phyloP scores from a whole-genome alignment of 2,329 filamentous ascomycete genomes.

The Botrytis deweyae region DNA sequence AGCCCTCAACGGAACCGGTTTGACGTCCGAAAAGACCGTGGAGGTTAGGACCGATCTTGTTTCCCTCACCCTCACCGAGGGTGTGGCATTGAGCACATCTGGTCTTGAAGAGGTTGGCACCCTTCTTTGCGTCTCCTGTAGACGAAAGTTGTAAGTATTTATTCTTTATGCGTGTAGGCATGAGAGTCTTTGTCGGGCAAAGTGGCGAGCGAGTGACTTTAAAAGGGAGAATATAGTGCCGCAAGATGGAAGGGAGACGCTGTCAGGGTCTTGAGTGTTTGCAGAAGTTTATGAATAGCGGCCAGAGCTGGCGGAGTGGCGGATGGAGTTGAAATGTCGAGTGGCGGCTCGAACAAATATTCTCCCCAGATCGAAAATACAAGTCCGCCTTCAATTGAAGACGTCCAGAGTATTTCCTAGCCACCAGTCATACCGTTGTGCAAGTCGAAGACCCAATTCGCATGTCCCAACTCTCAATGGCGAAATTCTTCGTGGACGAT shows the following conservation, averaged over 20 bases:
- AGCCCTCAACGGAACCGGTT: constrained; percentile 86
- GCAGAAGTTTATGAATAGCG: not conserved
- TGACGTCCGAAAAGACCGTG: constrained; percentile 97
- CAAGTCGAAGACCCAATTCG: not conserved
- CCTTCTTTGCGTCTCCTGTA: constrained; percentile 88
- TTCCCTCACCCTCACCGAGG: constrained; percentile 81
- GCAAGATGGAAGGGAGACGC: not conserved
- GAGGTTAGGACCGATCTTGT: constrained; percentile 98
- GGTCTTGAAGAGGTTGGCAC: constrained; percentile 98
- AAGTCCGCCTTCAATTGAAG: not conserved
- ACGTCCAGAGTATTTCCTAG: not conserved
- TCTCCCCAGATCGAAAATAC: not conserved
- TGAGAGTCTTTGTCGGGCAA: not conserved
- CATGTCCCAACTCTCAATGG: constrained; percentile 4
- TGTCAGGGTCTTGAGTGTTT: not conserved
- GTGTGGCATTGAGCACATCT: constrained; percentile 99
- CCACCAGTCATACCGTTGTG: not conserved
- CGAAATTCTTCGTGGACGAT: constrained; percentile 14
- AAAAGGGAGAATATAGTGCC: not conserved
- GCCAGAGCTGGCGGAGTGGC: not conserved
- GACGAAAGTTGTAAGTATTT: not conserved
- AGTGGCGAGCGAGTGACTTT: not conserved
- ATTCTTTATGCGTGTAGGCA: not conserved
- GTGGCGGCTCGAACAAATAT: not conserved
- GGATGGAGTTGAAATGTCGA: not conserved